These are phyloP conservation scores for Ophiostoma novo-ulmi DNA, from an alignment of 2,329 filamentous ascomycete genomes.

Conservation along the genomic window DNA sequence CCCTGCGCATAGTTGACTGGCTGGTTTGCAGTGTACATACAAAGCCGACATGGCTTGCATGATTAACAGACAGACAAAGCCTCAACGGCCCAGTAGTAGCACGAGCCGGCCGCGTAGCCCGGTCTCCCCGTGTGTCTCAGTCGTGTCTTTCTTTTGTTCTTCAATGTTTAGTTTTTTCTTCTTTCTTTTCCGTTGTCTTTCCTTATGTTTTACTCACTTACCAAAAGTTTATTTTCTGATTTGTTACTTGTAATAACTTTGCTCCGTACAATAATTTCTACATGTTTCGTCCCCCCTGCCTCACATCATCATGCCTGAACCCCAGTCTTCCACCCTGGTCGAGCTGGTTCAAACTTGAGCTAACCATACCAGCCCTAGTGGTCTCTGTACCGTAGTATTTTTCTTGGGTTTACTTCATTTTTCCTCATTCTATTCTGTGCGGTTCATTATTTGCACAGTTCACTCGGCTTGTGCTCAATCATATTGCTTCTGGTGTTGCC, in stretches of 20 bases:
- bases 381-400: background rate
- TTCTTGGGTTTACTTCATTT: background rate
- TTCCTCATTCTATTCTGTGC: background rate
- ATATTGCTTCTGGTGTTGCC: background rate
- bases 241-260: background rate
- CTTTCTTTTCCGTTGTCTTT: background rate
- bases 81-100: background rate
- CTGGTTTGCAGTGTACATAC: background rate
- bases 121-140: background rate
- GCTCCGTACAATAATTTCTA: background rate
- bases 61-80: background rate
- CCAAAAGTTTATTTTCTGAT: no score
- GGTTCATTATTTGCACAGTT: background rate
- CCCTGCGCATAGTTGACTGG: background rate
- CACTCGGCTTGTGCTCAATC: background rate
- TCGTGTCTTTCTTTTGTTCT: background rate
- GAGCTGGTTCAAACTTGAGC: background rate
- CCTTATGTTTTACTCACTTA: background rate
- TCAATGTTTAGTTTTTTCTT: background rate
- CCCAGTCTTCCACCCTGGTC: background rate
- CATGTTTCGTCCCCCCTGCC: background rate
- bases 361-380: background rate
- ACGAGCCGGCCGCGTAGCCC: background rate
- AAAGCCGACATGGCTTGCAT: background rate
- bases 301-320: constrained; percentile 1